These are phyloP conservation scores for Chrysoporthe puriensis DNA, from an alignment of 2,329 filamentous ascomycete species.

Conservation along the genomic window DNA sequence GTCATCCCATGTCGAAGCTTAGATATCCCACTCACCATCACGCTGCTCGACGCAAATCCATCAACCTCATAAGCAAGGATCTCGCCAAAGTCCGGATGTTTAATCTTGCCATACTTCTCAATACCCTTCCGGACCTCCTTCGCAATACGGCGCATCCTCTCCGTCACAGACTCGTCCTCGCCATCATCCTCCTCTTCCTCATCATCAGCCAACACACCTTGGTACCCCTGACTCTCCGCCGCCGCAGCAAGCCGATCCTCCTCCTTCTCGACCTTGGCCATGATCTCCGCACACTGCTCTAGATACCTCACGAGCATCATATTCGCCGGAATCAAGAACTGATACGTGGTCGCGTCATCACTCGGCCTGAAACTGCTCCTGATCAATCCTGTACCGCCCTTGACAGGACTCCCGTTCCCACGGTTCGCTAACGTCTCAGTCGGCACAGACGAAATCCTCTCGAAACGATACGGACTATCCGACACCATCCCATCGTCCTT, in stretches of 20 bases:
- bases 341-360: constrained; percentile 77
- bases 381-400: constrained; percentile 69
- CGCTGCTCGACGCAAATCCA: constrained; percentile 47
- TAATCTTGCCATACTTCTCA: constrained; percentile 68
- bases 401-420: constrained; percentile 74
- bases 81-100: constrained; percentile 59
- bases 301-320: constrained; percentile 68
- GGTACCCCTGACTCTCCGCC: constrained; percentile 1
- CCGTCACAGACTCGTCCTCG: constrained; percentile 34
- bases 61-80: constrained; percentile 70
- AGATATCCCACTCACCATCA: constrained; percentile 22
- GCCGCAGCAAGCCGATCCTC: constrained; percentile 27
- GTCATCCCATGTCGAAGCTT: background rate
- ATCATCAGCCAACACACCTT: constrained; percentile 13
- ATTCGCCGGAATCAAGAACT: constrained; percentile 79
- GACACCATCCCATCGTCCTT: constrained; percentile 56
- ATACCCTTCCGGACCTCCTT: constrained; percentile 67
- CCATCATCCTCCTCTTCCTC: background rate
- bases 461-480: constrained; percentile 68
- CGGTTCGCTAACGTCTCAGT: constrained; percentile 73
- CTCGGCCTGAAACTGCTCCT: constrained; percentile 79
- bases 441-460: constrained; percentile 65
- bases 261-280: constrained; percentile 40
- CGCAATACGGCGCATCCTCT: constrained; percentile 55
- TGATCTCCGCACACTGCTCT: constrained; percentile 43